Conservation (phyloP, 768 basidiomycete genomes). For the Candolleomyces aberdarensis region DNA sequence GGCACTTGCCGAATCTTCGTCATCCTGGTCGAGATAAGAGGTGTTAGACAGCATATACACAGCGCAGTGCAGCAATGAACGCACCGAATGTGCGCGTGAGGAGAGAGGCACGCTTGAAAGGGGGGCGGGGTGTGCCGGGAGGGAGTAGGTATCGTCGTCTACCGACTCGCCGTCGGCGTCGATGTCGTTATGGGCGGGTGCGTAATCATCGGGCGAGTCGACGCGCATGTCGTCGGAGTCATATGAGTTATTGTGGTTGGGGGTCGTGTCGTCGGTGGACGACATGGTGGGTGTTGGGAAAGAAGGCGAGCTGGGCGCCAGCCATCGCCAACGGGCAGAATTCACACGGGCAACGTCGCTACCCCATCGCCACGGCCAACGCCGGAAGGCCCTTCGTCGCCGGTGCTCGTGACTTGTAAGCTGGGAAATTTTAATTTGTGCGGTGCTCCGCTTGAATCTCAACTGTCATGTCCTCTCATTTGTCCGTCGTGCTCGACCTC, state of each 20-base stretch:
- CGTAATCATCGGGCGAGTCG: constrained; percentile 59
- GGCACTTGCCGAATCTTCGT: constrained; percentile 58
- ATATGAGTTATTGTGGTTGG: constrained; percentile 43
- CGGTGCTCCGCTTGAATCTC: constrained; percentile 5
- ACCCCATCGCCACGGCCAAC: constrained; percentile 58
- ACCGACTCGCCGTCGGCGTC: constrained; percentile 64
- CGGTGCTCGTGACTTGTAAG: constrained; percentile 47
- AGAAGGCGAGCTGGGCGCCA: constrained; percentile 45
- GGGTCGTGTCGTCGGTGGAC: constrained; percentile 21
- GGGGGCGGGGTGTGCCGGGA: constrained; percentile 26
- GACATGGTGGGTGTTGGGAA: constrained; percentile 27
- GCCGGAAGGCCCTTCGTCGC: constrained; percentile 56
- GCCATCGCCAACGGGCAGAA: constrained; percentile 53
- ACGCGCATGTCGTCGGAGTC: constrained; percentile 70
- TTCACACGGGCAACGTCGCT: constrained; percentile 56
- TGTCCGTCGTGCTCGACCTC: constrained; percentile 71
- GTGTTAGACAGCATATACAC: constrained; percentile 12
- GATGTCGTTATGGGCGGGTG: constrained; percentile 47
- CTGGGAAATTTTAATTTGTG: constrained; percentile 4
- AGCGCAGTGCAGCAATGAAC: constrained; percentile 19
- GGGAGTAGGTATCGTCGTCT: constrained; percentile 46
- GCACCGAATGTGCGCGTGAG: constrained; percentile 37
- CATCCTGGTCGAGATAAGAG: constrained; percentile 30
- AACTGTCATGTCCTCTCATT: background rate
- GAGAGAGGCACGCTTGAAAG: constrained; percentile 17